phyloP scores from a whole-genome alignment of 768 basidiomycete species.

The Lactifluus piperatus region DNA sequence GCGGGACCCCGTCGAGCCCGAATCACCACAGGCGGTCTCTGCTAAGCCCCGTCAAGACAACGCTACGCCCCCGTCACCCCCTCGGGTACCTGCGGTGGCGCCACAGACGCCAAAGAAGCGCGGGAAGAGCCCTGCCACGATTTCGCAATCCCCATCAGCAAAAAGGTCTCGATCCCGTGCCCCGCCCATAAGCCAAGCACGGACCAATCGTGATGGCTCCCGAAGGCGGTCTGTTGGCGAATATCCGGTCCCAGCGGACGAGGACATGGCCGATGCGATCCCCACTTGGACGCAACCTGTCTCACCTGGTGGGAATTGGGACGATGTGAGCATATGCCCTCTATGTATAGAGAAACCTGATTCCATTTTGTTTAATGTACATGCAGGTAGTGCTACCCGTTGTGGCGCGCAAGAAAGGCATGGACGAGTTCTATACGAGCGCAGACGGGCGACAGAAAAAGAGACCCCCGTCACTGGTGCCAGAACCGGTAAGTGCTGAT shows the following conservation, averaged over 20 bases:
- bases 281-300: slow-evolving; percentile 77
- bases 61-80: slow-evolving; percentile 12
- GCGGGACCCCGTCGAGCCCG: slow-evolving; percentile 29
- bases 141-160: slow-evolving; percentile 28
- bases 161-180: slow-evolving; percentile 33
- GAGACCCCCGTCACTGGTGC: slow-evolving; percentile 28
- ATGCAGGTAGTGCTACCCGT: slow-evolving; percentile 72
- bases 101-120: slow-evolving; percentile 32
- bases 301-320: slow-evolving; percentile 67
- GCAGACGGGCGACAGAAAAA: slow-evolving; percentile 58
- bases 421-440: slow-evolving; percentile 60
- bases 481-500: slow-evolving; percentile 48
- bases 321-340: slow-evolving; percentile 48
- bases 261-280: slow-evolving; percentile 62
- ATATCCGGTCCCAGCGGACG: slow-evolving; percentile 56
- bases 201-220: slow-evolving; percentile 31
- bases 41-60: slow-evolving; percentile 14
- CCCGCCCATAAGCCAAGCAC: slow-evolving; percentile 27
- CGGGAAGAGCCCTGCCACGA: slow-evolving; percentile 40
- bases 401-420: slow-evolving; percentile 73
- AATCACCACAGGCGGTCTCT: slow-evolving; percentile 19
- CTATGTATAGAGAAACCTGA: slow-evolving; percentile 7
- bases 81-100: slow-evolving; percentile 6
- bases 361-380: background rate
- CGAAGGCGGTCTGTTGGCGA: slow-evolving; percentile 52